Base-by-base conservation (phyloP, 352 stramenopile species). In the Pythium guiyangense region DNA sequence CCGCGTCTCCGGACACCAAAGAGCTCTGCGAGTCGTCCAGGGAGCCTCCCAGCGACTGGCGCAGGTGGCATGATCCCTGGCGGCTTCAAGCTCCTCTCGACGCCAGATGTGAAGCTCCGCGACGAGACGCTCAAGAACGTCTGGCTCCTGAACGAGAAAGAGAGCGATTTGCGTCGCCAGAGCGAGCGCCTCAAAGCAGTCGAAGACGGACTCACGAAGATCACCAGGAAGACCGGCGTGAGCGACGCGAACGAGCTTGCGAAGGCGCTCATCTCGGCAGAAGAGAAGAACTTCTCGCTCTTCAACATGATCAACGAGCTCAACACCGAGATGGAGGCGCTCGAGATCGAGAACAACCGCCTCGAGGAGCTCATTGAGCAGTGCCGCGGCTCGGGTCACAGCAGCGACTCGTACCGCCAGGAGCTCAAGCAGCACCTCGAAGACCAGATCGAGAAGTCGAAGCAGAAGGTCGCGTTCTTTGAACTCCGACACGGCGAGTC, bases 261-360 rank as follows among this genome's bases (percentile, higher is more conserved):
- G 15, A 74, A 82, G 39, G 88, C 80, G 26, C 83, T 98, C 43
- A 48, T 97, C 44, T 70, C 86, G 43, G 88, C 88, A 2, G 92
- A 98, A 47, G 90, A 97, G 59, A 96, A 97, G 66, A 98, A 97
- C 69, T 98, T 98, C 58, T 95, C 82, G 46, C 77, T 98, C 18
- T 98, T 97, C 66, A 97, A 97, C 56, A 90, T 96, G 64, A 93
- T 98, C 67, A 98, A 97, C 68, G 87, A 97, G 51, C 70, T 97
- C 40, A 97, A 92, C 68, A 93, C 79, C 2, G 88, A 96, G 56
- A 96, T 96, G 77, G 83, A 96, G 66, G 73, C 69, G 18, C 62
- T 93, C 35, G 86, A 96, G 66, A 86, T 93, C 49, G 85, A 95
- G 47, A 95, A 93, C 60, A 87, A 92, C 29, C 70, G 59, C 2